Percentiles rank a stretch among this genome's conserved stretches.
These are phyloP conservation scores for Trypanosoma cruzi DNA, from an alignment of 208 protist species.

Conservation along the genomic window DNA sequence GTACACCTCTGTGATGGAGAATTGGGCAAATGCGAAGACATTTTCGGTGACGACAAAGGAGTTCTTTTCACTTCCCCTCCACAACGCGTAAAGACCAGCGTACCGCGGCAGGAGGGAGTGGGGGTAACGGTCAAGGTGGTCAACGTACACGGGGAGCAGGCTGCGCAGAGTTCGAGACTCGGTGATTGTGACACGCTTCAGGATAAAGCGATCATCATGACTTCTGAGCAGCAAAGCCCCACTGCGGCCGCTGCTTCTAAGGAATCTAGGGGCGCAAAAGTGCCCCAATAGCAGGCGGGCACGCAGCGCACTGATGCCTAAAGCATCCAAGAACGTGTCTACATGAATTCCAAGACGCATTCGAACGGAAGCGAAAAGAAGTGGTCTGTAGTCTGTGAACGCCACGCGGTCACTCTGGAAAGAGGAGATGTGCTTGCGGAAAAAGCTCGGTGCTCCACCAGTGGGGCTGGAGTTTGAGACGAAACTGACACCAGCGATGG, in stretches of 20 bases:
- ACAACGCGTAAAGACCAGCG: conserved; percentile 29
- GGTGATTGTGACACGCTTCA: conserved; percentile 44
- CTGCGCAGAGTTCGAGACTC: conserved; percentile 41
- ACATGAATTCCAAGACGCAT: conserved; percentile 13
- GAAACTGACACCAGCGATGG: not conserved
- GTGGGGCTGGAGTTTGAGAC: not conserved
- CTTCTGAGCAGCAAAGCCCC: conserved; percentile 57
- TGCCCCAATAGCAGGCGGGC: conserved; percentile 32
- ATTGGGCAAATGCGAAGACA: conserved; percentile 21
- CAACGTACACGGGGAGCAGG: conserved; percentile 45
- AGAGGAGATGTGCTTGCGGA: conserved; percentile 7
- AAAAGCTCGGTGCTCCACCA: conserved; percentile 9
- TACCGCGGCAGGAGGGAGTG: conserved; percentile 33
- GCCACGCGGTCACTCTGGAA: not conserved
- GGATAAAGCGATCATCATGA: conserved; percentile 43
- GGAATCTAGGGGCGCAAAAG: conserved; percentile 22
- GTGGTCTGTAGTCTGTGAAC: conserved; percentile 27
- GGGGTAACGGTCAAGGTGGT: conserved; percentile 25
- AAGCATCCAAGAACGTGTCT: conserved; percentile 1
- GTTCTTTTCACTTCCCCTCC: conserved; percentile 12
- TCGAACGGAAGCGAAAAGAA: conserved; percentile 18
- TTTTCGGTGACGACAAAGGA: conserved; percentile 24
- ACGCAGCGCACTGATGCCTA: conserved; percentile 35
- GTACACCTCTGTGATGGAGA: conserved; percentile 30
- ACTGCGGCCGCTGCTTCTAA: conserved; percentile 42